A percentile compares a stretch with the other conserved stretches of the same genome.
These are phyloP conservation scores for Phytophthora colocasiae DNA, from an alignment of 352 stramenopile species.

Conservation along the genomic window DNA sequence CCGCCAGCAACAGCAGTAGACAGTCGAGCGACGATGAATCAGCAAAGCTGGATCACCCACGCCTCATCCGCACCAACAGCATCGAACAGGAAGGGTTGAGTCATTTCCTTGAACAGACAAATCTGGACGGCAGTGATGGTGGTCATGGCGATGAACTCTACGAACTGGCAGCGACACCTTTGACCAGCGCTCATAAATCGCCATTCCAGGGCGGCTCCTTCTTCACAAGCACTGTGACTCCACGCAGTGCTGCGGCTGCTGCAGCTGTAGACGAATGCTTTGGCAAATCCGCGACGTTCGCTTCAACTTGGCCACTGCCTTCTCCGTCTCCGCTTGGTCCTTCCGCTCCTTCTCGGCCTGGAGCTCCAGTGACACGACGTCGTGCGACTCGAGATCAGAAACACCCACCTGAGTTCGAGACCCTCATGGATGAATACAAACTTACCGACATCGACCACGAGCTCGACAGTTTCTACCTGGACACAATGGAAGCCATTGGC, in stretches of 20 bases:
- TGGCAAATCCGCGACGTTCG: slow-evolving; percentile 36
- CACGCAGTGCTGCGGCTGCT: slow-evolving; percentile 32
- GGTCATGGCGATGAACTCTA: slow-evolving; percentile 38
- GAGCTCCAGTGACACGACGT: slow-evolving; percentile 8
- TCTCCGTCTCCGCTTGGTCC: slow-evolving; percentile 24
- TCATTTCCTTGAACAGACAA: slow-evolving; percentile 76
- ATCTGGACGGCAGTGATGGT: slow-evolving; percentile 39
- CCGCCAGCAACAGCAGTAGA: slow-evolving; percentile 25
- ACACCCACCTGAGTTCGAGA: slow-evolving; percentile 73
- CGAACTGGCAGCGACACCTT: slow-evolving; percentile 28
- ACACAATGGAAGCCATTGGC: slow-evolving; percentile 70
- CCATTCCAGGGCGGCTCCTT: slow-evolving; percentile 30
- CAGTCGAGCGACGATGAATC: slow-evolving; percentile 18
- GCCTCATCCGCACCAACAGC: slow-evolving; percentile 68
- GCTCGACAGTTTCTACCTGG: slow-evolving; percentile 83
- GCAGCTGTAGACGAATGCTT: slow-evolving; percentile 67
- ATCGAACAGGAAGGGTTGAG: slow-evolving; percentile 83
- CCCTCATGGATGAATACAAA: slow-evolving; percentile 78
- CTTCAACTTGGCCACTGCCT: slow-evolving; percentile 33
- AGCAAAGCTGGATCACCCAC: slow-evolving; percentile 52
- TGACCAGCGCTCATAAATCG: slow-evolving; percentile 23
- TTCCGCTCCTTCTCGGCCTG: slow-evolving; percentile 6
- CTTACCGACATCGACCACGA: slow-evolving; percentile 85
- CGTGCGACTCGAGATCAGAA: slow-evolving; percentile 47
- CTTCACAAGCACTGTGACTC: slow-evolving; percentile 21